A percentile compares a stretch with the other conserved stretches of the same genome.
Evolutionary conservation across 2,329 filamentous ascomycete species (phyloP).

Genomic region (Simplicillium aogashimaense): DNA sequence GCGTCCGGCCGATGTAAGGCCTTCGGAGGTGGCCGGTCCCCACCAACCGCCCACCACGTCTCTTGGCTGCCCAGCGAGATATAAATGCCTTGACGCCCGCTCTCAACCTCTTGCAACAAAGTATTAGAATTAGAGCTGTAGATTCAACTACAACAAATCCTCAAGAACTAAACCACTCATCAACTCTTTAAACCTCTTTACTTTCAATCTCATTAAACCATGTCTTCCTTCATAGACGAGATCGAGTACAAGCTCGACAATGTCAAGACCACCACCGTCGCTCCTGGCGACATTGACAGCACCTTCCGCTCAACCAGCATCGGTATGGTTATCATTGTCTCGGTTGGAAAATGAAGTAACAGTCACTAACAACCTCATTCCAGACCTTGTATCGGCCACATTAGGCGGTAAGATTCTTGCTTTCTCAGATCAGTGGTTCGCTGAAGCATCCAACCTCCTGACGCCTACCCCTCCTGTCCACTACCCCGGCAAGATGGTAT

Average conservation of each 20-base stretch:
- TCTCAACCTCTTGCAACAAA: too few species aligned
- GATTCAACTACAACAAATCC: neutral
- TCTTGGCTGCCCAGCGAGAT: too few species aligned
- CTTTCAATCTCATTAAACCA: conserved; percentile 9
- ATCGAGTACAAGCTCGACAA: conserved; percentile 46
- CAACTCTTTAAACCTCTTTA: conserved; percentile 1
- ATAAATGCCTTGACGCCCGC: too few species aligned
- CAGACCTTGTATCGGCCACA: conserved; percentile 51
- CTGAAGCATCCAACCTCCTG: conserved; percentile 53
- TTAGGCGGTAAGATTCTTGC: conserved; percentile 55
- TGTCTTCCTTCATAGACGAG: conserved; percentile 29
- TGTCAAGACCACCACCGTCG: conserved; percentile 37
- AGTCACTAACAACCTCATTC: neutral
- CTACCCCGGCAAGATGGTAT: conserved; percentile 58
- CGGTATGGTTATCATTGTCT: conserved; percentile 30
- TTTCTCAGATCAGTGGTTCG: conserved; percentile 61
- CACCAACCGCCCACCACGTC: neutral
- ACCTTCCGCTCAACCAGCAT: conserved; percentile 53
- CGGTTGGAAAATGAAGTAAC: neutral
- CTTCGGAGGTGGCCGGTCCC: conserved; percentile 7
- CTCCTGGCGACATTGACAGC: conserved; percentile 46
- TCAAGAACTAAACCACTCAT: neutral
- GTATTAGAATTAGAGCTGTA: neutral
- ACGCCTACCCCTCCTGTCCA: conserved; percentile 54
- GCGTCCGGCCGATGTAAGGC: neutral